Evolutionary conservation across 1,284 basidiomycete genomes (phyloP), one percentile per base, ranked within the genome.

Genomic region (Microbotryomycetes sp.): DNA sequence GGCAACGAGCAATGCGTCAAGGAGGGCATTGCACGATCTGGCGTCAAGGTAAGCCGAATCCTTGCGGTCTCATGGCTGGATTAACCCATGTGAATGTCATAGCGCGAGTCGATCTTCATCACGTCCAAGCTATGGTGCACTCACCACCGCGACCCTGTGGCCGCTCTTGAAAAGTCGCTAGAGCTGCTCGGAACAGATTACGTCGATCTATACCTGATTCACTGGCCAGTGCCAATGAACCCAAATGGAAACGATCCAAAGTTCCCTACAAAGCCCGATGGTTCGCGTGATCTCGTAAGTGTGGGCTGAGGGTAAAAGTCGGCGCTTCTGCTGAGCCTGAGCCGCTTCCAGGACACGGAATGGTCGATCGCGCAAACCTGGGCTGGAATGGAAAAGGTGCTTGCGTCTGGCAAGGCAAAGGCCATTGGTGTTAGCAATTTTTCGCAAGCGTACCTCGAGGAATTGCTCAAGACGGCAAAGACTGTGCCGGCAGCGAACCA

Each of bases 31-130:
- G 83, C 81, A 70, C 81, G 80, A 49, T 86, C 85, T 56, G 89
- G 88, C 31, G 81, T 92, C 24, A 41, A 41, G 35, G 35, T 41
- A 9, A 41, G 35, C 18, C 35, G 18, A 18, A 9, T 41, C 18
- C 35, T 9, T 18, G 9, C 35, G 35, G 9, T 41, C 35, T 41
- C 18, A 18, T n/a, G n/a, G n/a, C n/a, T n/a, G 9, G 35, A 41
- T 41, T 41, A 9, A 41, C 18, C 18, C 35, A 41, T 41, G 35
- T 18, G 35, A 11, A 11, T 41, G 11, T 41, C 35, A 41, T 83
- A 85, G 55, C 82, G 91, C 65, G 81, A 82, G 48, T 86, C 92
- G 64, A 81, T 94, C 65, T 93, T 88, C 75, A 83, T 93, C 70
- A 81, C 89, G 5, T 86, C 85, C 61, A 91, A 93, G 70, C 67